Conservation (phyloP, 352 stramenopile genomes). For the Phytophthora lateralis region DNA sequence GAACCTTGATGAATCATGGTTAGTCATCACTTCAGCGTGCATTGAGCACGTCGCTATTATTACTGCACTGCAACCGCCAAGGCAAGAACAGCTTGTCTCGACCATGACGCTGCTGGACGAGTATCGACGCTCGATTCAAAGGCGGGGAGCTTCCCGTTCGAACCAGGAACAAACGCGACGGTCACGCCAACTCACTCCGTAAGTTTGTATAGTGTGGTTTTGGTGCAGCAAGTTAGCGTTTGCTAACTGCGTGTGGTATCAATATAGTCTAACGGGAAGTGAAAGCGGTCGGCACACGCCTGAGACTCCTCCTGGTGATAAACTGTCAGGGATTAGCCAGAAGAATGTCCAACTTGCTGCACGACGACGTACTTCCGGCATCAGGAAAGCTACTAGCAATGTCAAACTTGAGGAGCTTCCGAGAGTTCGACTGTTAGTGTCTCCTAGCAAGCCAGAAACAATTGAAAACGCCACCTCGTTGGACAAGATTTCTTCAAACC, state of each 20-base stretch:
- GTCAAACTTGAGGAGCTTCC: conserved; percentile 34
- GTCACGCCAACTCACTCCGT: conserved; percentile 51
- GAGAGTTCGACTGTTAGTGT: background rate
- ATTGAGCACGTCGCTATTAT: conserved; percentile 17
- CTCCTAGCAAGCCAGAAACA: conserved; percentile 1
- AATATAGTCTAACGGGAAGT: conserved; percentile 14
- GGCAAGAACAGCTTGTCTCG: background rate
- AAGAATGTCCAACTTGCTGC: background rate
- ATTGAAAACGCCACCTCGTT: background rate
- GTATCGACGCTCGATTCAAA: conserved; percentile 60
- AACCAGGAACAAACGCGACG: conserved; percentile 32
- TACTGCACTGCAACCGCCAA: conserved; percentile 12
- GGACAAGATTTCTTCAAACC: conserved; percentile 32
- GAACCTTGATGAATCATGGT: conserved; percentile 1
- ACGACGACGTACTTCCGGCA: conserved; percentile 1
- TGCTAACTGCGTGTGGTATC: background rate
- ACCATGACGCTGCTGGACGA: conserved; percentile 74
- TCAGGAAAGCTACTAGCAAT: conserved; percentile 19
- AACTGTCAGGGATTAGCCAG: background rate
- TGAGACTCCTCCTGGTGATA: conserved; percentile 10
- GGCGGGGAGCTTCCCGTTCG: conserved; percentile 12
- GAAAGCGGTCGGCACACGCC: conserved; percentile 33
- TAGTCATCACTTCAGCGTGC: conserved; percentile 3
- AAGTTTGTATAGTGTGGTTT: conserved; percentile 12
- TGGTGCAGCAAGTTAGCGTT: background rate